Evolutionary conservation across 2,329 filamentous ascomycete species (phyloP).

Genomic region (Xylaria sp.): DNA sequence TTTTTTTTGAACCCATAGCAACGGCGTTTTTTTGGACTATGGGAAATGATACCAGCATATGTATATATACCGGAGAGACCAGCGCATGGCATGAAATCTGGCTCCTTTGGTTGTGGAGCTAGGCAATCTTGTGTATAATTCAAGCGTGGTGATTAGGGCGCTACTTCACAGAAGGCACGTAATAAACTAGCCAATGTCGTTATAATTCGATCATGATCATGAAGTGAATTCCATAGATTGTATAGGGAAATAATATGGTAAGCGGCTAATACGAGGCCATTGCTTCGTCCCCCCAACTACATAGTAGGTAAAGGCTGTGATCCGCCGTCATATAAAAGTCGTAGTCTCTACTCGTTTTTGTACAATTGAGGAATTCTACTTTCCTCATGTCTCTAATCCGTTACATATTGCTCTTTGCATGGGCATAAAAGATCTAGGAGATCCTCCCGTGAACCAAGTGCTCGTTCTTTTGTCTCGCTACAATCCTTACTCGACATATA

Average conservation of each 20-base stretch:
- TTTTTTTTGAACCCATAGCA: slow-evolving; percentile 21
- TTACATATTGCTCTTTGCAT: background rate
- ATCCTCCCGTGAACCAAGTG: background rate
- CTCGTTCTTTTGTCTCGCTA: background rate
- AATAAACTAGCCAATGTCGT: background rate
- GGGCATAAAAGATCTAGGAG: background rate
- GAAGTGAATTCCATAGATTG: slow-evolving; percentile 2
- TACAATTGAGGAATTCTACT: slow-evolving; percentile 8
- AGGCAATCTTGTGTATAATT: background rate
- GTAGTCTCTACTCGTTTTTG: slow-evolving; percentile 4
- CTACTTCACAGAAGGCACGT: background rate
- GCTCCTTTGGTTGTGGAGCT: slow-evolving; percentile 6
- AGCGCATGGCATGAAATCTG: slow-evolving; percentile 11
- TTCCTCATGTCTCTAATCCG: slow-evolving; percentile 7
- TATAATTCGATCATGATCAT: background rate
- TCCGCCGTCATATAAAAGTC: slow-evolving; percentile 6
- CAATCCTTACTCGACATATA: slow-evolving; percentile 7
- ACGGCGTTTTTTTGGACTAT: slow-evolving; percentile 37
- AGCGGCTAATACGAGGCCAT: slow-evolving; percentile 3
- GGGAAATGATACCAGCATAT: slow-evolving; percentile 36
- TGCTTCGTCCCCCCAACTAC: slow-evolving; percentile 15
- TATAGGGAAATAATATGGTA: background rate
- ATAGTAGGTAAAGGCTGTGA: background rate
- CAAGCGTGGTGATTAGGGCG: background rate
- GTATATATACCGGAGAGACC: slow-evolving; percentile 13